These are phyloP conservation scores for Xanthoconium separans DNA, from an alignment of 1,284 basidiomycete genomes.

Conservation along the genomic window DNA sequence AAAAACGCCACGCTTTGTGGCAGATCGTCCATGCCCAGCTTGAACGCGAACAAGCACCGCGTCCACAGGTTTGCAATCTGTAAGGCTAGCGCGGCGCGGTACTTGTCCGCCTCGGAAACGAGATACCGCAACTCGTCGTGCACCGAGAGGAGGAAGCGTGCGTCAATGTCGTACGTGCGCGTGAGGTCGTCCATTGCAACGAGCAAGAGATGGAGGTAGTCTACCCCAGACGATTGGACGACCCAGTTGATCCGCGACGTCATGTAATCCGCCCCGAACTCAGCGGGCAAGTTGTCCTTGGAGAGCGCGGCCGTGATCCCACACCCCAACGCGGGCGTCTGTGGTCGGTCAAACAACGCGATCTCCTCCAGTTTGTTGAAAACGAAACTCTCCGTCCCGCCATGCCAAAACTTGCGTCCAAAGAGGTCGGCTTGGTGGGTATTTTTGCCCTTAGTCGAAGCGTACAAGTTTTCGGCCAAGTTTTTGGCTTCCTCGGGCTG, in stretches of 20 bases:
- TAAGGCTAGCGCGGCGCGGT: conserved; percentile 88
- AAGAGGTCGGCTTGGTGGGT: conserved; percentile 70
- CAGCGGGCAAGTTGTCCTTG: conserved; percentile 81
- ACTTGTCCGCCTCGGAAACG: conserved; percentile 84
- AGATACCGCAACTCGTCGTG: conserved; percentile 98
- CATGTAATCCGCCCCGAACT: conserved; percentile 86
- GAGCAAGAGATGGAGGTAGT: conserved; percentile 96
- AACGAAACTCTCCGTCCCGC: conserved; percentile 93
- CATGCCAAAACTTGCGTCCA: conserved; percentile 90
- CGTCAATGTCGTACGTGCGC: conserved; percentile 79
- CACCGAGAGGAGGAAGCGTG: conserved; percentile 94
- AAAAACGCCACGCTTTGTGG: conserved; percentile 96
- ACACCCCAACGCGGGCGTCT: conserved; percentile 92
- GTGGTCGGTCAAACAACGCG: conserved; percentile 82
- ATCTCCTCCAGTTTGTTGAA: conserved; percentile 99
- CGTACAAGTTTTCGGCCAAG: conserved; percentile 85
- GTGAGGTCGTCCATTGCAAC: conserved; percentile 93
- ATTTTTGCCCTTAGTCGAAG: conserved; percentile 92
- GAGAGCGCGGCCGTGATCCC: conserved; percentile 92
- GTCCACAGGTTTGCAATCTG: conserved; percentile 99
- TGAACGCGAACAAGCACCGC: conserved; percentile 87
- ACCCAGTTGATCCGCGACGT: conserved; percentile 99
- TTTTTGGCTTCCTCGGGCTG: conserved; percentile 76
- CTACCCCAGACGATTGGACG: conserved; percentile 97
- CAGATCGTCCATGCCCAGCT: conserved; percentile 92